A percentile compares a stretch with the other conserved stretches of the same genome.
Conservation (phyloP, 176 grass and related monocot genomes). For the Ananas comosus region DNA sequence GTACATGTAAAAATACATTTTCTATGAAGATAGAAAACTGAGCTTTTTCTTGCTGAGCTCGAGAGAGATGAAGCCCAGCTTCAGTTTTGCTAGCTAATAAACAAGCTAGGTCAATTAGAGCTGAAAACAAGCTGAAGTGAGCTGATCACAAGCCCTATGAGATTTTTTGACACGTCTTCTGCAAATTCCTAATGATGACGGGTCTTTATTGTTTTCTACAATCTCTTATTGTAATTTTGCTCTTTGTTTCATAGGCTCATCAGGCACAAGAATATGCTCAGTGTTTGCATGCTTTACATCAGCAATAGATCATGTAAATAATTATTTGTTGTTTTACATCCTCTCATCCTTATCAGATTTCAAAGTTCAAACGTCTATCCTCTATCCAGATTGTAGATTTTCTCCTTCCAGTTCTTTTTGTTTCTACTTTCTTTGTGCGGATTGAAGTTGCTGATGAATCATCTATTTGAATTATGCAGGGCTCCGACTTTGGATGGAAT, state of each 20-base stretch:
- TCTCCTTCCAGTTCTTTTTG: not conserved
- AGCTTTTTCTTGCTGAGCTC: too few relatives aligned
- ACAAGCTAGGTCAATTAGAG: too few relatives aligned
- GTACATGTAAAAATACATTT: too few relatives aligned
- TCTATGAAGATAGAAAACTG: too few relatives aligned
- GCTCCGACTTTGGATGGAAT: conserved; percentile 49
- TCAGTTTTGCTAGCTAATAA: too few relatives aligned
- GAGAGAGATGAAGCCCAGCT: too few relatives aligned
- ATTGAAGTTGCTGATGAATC: conserved; percentile 1
- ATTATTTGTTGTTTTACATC: conserved; percentile 9
- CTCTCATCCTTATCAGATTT: not conserved
- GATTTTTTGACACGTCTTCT: too few relatives aligned
- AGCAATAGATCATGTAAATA: conserved; percentile 74
- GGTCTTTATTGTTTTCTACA: not conserved
- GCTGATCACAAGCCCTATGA: too few relatives aligned
- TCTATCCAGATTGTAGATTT: not conserved
- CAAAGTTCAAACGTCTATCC: not conserved
- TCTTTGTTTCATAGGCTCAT: conserved; percentile 60
- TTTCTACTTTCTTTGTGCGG: not conserved
- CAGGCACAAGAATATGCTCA: conserved; percentile 86
- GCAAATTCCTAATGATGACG: not conserved
- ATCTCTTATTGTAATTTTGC: conserved; percentile 43
- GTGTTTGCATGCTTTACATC: conserved; percentile 98
- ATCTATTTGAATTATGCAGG: conserved; percentile 17
- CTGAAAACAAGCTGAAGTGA: too few relatives aligned